phyloP scores from a whole-genome alignment of 371 early-diverging fungal genomes.

The Vavraia culicis region DNA sequence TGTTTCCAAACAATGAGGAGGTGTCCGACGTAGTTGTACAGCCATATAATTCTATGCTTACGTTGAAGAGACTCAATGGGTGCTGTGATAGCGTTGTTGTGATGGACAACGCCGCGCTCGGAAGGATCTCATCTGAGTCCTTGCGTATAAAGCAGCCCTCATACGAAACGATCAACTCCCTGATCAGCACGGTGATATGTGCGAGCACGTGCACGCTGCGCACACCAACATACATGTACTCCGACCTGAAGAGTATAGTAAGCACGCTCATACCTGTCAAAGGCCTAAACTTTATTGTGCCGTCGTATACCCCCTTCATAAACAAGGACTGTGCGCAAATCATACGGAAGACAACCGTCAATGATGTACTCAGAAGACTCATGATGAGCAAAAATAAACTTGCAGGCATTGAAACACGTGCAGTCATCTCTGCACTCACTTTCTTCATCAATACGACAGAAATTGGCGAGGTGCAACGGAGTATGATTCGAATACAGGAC shows the following conservation, averaged over 20 bases:
- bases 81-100: conserved; percentile 67
- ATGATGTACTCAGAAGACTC: conserved; percentile 38
- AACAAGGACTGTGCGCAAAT: conserved; percentile 39
- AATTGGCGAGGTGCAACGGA: conserved; percentile 56
- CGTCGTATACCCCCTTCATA: conserved; percentile 80
- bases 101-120: conserved; percentile 46
- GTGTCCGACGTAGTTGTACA: conserved; percentile 93
- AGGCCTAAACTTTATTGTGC: conserved; percentile 77
- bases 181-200: conserved; percentile 81
- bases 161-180: conserved; percentile 79
- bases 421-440: conserved; percentile 54
- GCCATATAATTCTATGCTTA: conserved; percentile 90
- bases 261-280: conserved; percentile 78
- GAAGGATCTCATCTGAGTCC: conserved; percentile 68
- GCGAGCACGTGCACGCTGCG: conserved; percentile 85
- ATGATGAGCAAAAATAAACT: conserved; percentile 41
- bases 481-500: conserved; percentile 71
- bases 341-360: conserved; percentile 29
- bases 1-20: conserved; percentile 91
- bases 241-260: conserved; percentile 74
- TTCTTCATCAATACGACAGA: conserved; percentile 45
- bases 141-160: conserved; percentile 71
- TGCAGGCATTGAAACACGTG: conserved; percentile 26
- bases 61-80: conserved; percentile 63
- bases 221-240: conserved; percentile 95